Conservation (phyloP, 495 filamentous ascomycete species). For the Penicillium verhagenii region DNA sequence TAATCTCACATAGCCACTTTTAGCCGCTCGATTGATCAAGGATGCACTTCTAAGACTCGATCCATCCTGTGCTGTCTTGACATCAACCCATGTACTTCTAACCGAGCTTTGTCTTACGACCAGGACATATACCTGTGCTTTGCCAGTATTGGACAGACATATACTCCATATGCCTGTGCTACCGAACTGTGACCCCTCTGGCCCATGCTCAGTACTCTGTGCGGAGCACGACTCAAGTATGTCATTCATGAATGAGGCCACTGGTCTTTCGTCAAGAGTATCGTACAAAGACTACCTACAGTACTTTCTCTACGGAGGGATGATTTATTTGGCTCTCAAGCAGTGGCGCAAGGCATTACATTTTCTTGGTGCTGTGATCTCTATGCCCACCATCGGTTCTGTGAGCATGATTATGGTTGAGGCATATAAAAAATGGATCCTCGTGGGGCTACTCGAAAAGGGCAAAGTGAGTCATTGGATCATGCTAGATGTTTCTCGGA, state of each 20-base stretch:
- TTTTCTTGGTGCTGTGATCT: slow-evolving; percentile 67
- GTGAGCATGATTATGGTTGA: slow-evolving; percentile 79
- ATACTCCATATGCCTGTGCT: slow-evolving; percentile 63
- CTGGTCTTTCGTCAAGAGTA: slow-evolving; percentile 58
- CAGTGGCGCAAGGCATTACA: slow-evolving; percentile 71
- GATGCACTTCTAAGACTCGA: slow-evolving; percentile 72
- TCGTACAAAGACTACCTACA: slow-evolving; percentile 60
- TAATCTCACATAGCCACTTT: slow-evolving; percentile 45
- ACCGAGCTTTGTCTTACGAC: slow-evolving; percentile 58
- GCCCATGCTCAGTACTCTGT: slow-evolving; percentile 21
- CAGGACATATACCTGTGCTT: slow-evolving; percentile 50
- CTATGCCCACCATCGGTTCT: slow-evolving; percentile 56
- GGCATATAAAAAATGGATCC: slow-evolving; percentile 89
- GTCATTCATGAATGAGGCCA: slow-evolving; percentile 54
- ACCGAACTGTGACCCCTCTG: slow-evolving; percentile 21
- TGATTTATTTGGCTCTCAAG: slow-evolving; percentile 71
- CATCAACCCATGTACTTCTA: slow-evolving; percentile 62
- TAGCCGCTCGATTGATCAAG: slow-evolving; percentile 59
- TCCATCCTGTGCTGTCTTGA: slow-evolving; percentile 67
- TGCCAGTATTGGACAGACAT: slow-evolving; percentile 67
- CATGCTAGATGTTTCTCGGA: too few relatives aligned
- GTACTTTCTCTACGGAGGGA: slow-evolving; percentile 76
- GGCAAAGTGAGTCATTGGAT: slow-evolving; percentile 63
- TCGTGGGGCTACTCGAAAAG: slow-evolving; percentile 69
- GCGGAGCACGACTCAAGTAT: slow-evolving; percentile 31